phyloP scores from a whole-genome alignment of 192 early-diverging fungal species.

The Dispira parvispora region DNA sequence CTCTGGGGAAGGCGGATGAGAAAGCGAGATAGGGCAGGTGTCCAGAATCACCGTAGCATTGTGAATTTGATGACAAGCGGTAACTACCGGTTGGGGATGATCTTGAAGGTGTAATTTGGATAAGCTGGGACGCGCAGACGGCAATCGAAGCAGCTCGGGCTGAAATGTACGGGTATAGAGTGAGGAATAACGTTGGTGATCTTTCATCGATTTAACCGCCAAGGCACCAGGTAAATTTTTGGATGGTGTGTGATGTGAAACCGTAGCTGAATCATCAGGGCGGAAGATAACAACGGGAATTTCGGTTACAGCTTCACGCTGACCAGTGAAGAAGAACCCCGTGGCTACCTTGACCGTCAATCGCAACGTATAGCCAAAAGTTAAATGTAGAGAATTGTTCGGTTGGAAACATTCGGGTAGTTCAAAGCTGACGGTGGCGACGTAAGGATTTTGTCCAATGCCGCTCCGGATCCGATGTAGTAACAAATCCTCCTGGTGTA shows the following conservation, averaged over 20 bases:
- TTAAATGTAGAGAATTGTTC: conserved; percentile 1
- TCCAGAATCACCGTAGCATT: too few relatives aligned
- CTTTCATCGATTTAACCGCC: too few relatives aligned
- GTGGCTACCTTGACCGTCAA: conserved; percentile 4
- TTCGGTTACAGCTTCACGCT: neutral
- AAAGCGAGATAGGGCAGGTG: too few relatives aligned
- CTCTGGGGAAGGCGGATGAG: too few relatives aligned
- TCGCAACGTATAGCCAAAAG: neutral
- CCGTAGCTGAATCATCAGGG: neutral
- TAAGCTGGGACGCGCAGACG: too few relatives aligned
- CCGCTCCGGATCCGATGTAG: neutral
- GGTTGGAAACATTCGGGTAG: conserved; percentile 10
- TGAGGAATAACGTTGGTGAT: too few relatives aligned
- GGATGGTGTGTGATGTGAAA: neutral
- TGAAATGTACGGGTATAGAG: too few relatives aligned
- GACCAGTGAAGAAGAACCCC: neutral
- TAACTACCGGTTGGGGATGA: too few relatives aligned
- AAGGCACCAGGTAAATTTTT: neutral
- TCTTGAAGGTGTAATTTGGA: too few relatives aligned
- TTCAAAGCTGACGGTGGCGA: conserved; percentile 8
- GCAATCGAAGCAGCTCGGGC: too few relatives aligned
- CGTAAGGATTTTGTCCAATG: neutral
- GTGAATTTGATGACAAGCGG: too few relatives aligned
- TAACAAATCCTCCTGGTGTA: neutral
- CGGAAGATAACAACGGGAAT: conserved; percentile 6